These are phyloP conservation scores for Fusarium avenaceum DNA, from an alignment of 2,329 filamentous ascomycete genomes.

Conservation along the genomic window DNA sequence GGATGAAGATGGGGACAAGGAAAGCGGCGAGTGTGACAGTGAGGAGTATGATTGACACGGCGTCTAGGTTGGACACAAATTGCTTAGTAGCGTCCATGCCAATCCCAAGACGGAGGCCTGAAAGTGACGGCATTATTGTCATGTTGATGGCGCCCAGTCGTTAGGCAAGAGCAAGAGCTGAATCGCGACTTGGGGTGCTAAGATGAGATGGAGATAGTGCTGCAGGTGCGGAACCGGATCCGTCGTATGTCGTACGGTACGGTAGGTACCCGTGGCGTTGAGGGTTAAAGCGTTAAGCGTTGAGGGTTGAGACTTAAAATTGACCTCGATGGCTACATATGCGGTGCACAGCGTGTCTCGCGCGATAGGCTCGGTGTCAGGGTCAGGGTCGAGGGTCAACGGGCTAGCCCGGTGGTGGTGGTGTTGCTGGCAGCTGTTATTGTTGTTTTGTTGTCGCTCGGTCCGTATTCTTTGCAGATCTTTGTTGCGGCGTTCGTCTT, in stretches of 20 bases:
- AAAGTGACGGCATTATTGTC: constrained; percentile 39
- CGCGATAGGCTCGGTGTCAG: constrained; percentile 3
- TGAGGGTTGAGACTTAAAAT: not conserved
- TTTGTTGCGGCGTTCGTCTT: constrained; percentile 9
- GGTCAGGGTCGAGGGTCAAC: constrained; percentile 6
- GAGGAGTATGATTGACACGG: constrained; percentile 57
- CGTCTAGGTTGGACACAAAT: constrained; percentile 48
- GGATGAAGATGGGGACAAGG: constrained; percentile 65
- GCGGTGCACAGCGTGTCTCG: constrained; percentile 10
- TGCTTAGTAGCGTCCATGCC: constrained; percentile 36
- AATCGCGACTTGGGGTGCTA: constrained; percentile 29
- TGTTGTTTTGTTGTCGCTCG: constrained; percentile 3
- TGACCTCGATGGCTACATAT: constrained; percentile 23
- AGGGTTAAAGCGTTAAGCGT: not conserved
- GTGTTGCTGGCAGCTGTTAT: not conserved
- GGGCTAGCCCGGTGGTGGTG: constrained; percentile 7
- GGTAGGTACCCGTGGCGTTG: constrained; percentile 1
- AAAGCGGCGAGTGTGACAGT: constrained; percentile 63
- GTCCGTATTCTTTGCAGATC: constrained; percentile 12
- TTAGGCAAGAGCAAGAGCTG: constrained; percentile 11
- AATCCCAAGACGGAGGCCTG: constrained; percentile 33
- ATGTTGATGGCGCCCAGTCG: constrained; percentile 28
- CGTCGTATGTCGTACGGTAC: constrained; percentile 16
- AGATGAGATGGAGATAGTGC: constrained; percentile 25
- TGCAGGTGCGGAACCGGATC: constrained; percentile 33